phyloP scores from a whole-genome alignment of 768 basidiomycete genomes.

The Trametes gibbosa region DNA sequence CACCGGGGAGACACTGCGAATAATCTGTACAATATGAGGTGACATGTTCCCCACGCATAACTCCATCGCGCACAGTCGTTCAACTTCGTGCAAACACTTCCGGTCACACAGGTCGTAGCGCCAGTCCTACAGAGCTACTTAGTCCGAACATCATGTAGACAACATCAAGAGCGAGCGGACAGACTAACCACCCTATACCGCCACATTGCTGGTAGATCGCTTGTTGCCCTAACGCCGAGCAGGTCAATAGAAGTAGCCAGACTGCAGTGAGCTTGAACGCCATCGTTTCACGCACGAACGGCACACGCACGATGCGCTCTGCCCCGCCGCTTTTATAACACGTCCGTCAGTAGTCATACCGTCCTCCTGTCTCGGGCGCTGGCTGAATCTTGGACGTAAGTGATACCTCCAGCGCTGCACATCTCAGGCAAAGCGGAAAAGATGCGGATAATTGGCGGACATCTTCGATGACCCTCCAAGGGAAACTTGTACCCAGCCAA shows the following conservation, averaged over 20 bases:
- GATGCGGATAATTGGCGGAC: slow-evolving; percentile 28
- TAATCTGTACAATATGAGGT: slow-evolving; percentile 35
- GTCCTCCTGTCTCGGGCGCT: neutral
- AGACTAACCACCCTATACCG: slow-evolving; percentile 45
- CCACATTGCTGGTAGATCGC: slow-evolving; percentile 47
- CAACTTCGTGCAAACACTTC: slow-evolving; percentile 41
- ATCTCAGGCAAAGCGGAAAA: slow-evolving; percentile 20
- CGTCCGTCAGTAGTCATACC: too few species aligned
- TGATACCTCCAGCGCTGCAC: slow-evolving; percentile 5
- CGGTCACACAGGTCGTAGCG: slow-evolving; percentile 45
- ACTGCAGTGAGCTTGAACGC: neutral
- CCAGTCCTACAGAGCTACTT: slow-evolving; percentile 42
- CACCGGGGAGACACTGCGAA: slow-evolving; percentile 48
- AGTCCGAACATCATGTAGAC: neutral
- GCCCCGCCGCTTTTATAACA: neutral
- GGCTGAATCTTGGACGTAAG: neutral
- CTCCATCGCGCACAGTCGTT: slow-evolving; percentile 42
- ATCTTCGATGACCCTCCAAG: neutral
- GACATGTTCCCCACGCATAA: neutral
- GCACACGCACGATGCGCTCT: neutral
- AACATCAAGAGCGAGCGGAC: neutral
- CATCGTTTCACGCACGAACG: slow-evolving; percentile 1
- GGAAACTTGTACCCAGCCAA: neutral
- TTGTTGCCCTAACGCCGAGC: slow-evolving; percentile 36
- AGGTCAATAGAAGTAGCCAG: slow-evolving; percentile 23